A percentile compares a stretch with the other conserved stretches of the same genome.
Conservation (phyloP, 768 basidiomycete genomes). For the Leccinum incarnatum region DNA sequence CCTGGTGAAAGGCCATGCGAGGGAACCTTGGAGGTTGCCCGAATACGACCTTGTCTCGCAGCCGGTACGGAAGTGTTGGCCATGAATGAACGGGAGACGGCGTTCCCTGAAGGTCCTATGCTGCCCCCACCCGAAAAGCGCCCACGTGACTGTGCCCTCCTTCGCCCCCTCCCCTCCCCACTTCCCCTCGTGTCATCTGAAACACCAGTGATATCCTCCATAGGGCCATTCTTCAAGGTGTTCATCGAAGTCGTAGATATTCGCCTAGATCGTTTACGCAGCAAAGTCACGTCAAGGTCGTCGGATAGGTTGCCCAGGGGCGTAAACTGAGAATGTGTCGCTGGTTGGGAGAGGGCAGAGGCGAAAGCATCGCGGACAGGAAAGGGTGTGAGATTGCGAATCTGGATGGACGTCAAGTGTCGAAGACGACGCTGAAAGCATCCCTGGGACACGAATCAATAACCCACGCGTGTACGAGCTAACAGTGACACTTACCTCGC, state of each 20-base stretch:
- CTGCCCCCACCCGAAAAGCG: conserved; percentile 34
- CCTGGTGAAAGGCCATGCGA: conserved; percentile 22
- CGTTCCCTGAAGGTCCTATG: conserved; percentile 8
- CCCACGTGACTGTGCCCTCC: conserved; percentile 45
- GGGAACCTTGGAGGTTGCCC: conserved; percentile 55
- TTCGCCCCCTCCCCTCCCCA: conserved; percentile 38
- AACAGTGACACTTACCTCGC: conserved; percentile 15
- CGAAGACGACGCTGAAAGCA: conserved; percentile 61
- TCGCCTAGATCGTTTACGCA: conserved; percentile 57
- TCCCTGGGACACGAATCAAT: conserved; percentile 12
- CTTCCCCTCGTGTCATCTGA: conserved; percentile 26
- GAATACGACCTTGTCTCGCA: conserved; percentile 38
- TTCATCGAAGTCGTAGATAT: conserved; percentile 57
- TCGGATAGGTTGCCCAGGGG: conserved; percentile 59
- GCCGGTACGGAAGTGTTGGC: conserved; percentile 27
- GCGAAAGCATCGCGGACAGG: conserved; percentile 73
- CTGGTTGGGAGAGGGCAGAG: conserved; percentile 68
- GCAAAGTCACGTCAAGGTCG: conserved; percentile 62
- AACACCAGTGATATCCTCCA: conserved; percentile 40
- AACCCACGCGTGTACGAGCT: not conserved
- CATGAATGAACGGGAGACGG: conserved; percentile 17
- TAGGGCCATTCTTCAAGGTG: conserved; percentile 44
- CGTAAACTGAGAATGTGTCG: conserved; percentile 58
- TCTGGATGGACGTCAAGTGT: conserved; percentile 69
- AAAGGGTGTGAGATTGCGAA: conserved; percentile 82